phyloP scores from a whole-genome alignment of 192 early-diverging fungal genomes.

The Coemansia sp. region DNA sequence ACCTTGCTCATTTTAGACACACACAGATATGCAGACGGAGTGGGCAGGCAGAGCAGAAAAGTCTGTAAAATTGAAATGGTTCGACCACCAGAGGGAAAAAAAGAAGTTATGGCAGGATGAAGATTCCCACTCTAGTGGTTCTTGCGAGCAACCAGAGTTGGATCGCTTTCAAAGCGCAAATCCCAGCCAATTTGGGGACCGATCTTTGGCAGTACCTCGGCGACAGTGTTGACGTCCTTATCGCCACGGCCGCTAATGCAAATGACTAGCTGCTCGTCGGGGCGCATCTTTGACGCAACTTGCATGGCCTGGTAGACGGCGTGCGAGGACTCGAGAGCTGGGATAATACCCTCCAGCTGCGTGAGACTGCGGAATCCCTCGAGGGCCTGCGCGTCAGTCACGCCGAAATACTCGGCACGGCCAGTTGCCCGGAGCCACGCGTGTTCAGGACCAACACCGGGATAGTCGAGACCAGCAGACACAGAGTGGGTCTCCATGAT shows the following conservation, averaged over 20 bases:
- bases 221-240: slow-evolving; percentile 95
- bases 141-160: slow-evolving; percentile 25
- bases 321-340: slow-evolving; percentile 93
- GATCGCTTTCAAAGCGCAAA: slow-evolving; percentile 58
- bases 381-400: slow-evolving; percentile 81
- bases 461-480: slow-evolving; percentile 96
- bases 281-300: slow-evolving; percentile 68
- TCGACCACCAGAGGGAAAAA: background rate
- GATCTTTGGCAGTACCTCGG: slow-evolving; percentile 83
- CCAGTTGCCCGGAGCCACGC: slow-evolving; percentile 84
- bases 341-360: slow-evolving; percentile 87
- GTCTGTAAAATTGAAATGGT: background rate
- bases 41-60: background rate
- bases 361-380: slow-evolving; percentile 75
- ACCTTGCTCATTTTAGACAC: background rate
- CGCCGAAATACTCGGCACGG: slow-evolving; percentile 78
- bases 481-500: slow-evolving; percentile 94
- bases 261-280: slow-evolving; percentile 82
- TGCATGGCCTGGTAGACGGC: slow-evolving; percentile 82
- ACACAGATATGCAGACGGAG: background rate
- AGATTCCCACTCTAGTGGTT: background rate
- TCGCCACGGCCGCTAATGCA: slow-evolving; percentile 94
- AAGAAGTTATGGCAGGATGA: background rate
- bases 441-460: slow-evolving; percentile 97
- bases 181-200: slow-evolving; percentile 92